Base-by-base conservation (phyloP, 371 early-diverging fungal species). In the Mucor piriformis region DNA sequence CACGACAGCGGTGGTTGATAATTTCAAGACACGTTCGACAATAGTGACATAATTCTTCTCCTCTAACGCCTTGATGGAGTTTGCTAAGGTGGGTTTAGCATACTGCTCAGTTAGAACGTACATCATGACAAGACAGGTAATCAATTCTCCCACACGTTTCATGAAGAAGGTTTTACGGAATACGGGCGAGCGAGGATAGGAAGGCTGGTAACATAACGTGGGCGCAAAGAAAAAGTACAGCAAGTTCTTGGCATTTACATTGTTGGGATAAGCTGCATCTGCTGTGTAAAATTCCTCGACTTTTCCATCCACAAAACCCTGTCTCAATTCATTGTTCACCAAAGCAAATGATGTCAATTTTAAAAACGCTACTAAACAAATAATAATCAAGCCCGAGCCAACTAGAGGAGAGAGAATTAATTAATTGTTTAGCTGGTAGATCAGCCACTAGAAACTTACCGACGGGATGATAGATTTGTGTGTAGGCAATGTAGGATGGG, bases 121-220 rank as follows among this genome's bases (percentile, higher is more conserved):
- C 86, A 94, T 91, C 67, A 90, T 85, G 13, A 88, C 78, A 13
- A 86, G 55, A 42, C 85, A 75, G 5, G 87, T 81, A 1, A 83
- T 42, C 15, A 88, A 64, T 72, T 95, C 95, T 2, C 81, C 66
- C 0, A 90, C 54, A 11, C 95, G 91, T 72, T 92, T 95, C 54
- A 91, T 54, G 66, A 95, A 83, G 59, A 93, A 94, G 8, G 82
- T 81, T 57, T 74, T 76, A 35, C 93, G 83, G 61, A 94, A 87
- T 34, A 73, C 74, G 0, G 75, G 64, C 0, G 88, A 82, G 20
- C 90, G 83, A 62, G 96, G 96, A 66, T 94, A 95, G 0, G 86
- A 81, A 16, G 91, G 90, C 65, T 95, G 96, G 70, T 95, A 95
- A 67, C 92, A 91, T 57, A 95, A 74, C 0, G 96, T 95, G 0